Evolutionary conservation across 305 asterid genomes (phyloP).

Genomic region (Ajuga reptans): DNA sequence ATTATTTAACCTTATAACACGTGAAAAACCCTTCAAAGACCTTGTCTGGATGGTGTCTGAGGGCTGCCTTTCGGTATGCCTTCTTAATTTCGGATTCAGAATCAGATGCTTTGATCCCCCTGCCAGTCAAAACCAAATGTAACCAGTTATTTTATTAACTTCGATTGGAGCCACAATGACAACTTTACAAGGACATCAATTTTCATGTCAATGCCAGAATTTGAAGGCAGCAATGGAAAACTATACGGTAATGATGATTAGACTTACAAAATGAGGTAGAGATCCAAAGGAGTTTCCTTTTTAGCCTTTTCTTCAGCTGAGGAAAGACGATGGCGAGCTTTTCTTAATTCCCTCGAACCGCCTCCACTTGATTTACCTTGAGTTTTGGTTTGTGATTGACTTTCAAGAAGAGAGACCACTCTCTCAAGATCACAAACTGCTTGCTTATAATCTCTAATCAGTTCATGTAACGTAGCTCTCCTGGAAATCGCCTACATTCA

Average conservation of each 20-base stretch:
- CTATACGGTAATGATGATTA: not conserved
- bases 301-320: constrained; percentile 58
- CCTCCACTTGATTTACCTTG: constrained; percentile 46
- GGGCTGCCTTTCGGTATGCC: constrained; percentile 94
- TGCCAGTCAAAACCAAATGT: constrained; percentile 30
- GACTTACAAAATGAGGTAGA: constrained; percentile 81
- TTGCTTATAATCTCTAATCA: constrained; percentile 80
- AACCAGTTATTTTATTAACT: not conserved
- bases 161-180: not conserved
- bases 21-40: constrained; percentile 27
- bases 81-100: constrained; percentile 79
- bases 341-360: constrained; percentile 51
- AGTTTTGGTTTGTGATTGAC: constrained; percentile 38
- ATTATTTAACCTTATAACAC: not conserved
- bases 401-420: constrained; percentile 58
- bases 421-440: constrained; percentile 63
- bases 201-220: not conserved
- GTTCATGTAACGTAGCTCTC: constrained; percentile 82
- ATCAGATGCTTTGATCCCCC: constrained; percentile 81
- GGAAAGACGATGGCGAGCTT: constrained; percentile 57
- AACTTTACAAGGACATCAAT: not conserved
- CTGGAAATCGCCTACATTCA: constrained; percentile 71
- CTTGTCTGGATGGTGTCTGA: constrained; percentile 95
- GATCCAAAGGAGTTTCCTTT: constrained; percentile 51
- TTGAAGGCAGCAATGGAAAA: no score